Percentiles rank a stretch among this genome's conserved stretches.
Conservation (phyloP, 2,329 filamentous ascomycete genomes). For the Ophiocordyceps robertsii region DNA sequence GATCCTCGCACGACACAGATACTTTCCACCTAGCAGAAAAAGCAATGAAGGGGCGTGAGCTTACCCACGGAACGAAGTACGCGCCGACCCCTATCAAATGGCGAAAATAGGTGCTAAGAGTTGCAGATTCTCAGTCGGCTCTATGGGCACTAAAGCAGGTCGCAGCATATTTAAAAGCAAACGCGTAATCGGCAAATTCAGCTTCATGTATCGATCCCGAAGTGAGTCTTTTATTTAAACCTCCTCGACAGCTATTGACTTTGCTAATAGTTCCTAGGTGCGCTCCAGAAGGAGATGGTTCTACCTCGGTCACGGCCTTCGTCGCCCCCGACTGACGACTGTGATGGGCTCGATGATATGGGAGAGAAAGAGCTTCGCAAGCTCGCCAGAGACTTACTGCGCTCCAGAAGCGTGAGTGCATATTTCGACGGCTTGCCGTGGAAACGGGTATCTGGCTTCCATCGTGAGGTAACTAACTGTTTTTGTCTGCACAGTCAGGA, state of each 20-base stretch:
- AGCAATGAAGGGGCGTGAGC: constrained; percentile 12
- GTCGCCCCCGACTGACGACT: background rate
- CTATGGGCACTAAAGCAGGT: too few species aligned
- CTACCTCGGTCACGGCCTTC: constrained; percentile 10
- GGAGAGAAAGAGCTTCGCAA: background rate
- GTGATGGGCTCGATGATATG: background rate
- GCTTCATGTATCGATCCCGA: constrained; percentile 11
- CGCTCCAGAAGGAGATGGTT: constrained; percentile 9
- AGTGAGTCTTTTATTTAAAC: constrained; percentile 3
- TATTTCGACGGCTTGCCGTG: background rate
- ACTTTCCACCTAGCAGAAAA: constrained; percentile 8
- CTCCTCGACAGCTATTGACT: background rate
- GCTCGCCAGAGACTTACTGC: background rate
- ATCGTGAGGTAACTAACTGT: too few species aligned
- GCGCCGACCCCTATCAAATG: background rate
- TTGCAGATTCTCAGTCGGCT: background rate
- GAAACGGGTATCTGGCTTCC: too few species aligned
- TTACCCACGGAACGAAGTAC: constrained; percentile 11
- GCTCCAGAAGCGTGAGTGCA: background rate
- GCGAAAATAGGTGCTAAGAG: background rate
- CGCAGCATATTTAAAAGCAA: too few species aligned
- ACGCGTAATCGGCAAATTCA: background rate
- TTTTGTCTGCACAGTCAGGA: background rate
- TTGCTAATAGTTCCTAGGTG: constrained; percentile 4
- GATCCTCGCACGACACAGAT: background rate